Percentiles rank a stretch among this genome's conserved stretches.
These are phyloP conservation scores for Musa beccarii DNA, from an alignment of 176 grass and related monocot species.

Conservation along the genomic window DNA sequence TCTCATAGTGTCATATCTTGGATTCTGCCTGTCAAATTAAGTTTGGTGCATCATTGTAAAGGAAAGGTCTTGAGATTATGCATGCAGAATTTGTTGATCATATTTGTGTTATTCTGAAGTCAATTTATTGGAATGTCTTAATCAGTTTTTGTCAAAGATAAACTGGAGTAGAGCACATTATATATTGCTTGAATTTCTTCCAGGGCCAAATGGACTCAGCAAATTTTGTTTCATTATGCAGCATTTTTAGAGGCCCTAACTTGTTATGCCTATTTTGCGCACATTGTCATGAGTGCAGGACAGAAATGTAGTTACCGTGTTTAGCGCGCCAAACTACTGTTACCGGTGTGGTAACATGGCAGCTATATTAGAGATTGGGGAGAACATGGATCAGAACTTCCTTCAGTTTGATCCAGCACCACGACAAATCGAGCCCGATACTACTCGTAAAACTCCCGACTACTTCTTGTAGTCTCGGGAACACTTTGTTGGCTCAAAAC, in stretches of 20 bases:
- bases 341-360: constrained; percentile 97
- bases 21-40: too few relatives aligned
- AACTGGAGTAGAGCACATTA: too few relatives aligned
- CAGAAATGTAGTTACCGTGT: constrained; percentile 89
- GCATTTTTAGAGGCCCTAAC: background rate
- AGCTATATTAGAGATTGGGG: constrained; percentile 82
- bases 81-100: too few relatives aligned
- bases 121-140: too few relatives aligned
- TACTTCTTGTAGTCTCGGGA: constrained; percentile 81
- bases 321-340: constrained; percentile 93
- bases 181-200: too few relatives aligned
- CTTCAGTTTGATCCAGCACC: constrained; percentile 87
- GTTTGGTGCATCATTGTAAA: too few relatives aligned
- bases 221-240: background rate
- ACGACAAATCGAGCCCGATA: constrained; percentile 83
- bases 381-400: constrained; percentile 95
- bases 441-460: constrained; percentile 85
- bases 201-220: too few relatives aligned
- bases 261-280: background rate
- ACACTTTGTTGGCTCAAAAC: constrained; percentile 9
- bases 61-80: too few relatives aligned
- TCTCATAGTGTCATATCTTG: too few relatives aligned
- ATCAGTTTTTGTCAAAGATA: too few relatives aligned
- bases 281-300: constrained; percentile 34
- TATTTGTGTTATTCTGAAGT: too few relatives aligned